phyloP scores from a whole-genome alignment of 495 filamentous ascomycete species.

The Staphylotrichum longicolle region DNA sequence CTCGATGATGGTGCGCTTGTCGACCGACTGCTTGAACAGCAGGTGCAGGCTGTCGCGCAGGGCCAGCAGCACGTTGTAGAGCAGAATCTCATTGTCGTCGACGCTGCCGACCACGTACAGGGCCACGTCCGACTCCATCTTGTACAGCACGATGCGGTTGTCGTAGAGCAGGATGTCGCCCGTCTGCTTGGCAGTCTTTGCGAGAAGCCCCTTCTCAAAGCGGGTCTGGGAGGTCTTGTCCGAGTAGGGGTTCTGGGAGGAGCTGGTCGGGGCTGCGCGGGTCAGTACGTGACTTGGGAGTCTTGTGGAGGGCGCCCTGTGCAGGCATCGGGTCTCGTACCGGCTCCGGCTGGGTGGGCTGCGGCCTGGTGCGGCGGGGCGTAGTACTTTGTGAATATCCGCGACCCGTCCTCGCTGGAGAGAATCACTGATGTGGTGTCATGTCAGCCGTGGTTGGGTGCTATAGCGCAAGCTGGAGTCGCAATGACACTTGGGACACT shows the following conservation, averaged over 20 bases:
- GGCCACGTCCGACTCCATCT: constrained; percentile 96
- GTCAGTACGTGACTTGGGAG: constrained; percentile 2
- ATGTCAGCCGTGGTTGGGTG: constrained; percentile 12
- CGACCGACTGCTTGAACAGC: constrained; percentile 89
- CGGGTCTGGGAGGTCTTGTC: constrained; percentile 87
- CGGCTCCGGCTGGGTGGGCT: constrained; percentile 39
- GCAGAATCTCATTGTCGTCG: constrained; percentile 94
- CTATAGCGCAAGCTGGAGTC: neutral
- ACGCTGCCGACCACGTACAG: constrained; percentile 82
- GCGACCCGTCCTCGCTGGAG: constrained; percentile 78
- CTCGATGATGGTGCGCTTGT: constrained; percentile 96
- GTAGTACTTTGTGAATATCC: constrained; percentile 97
- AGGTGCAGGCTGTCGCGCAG: constrained; percentile 86
- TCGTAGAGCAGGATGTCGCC: constrained; percentile 97
- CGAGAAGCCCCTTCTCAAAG: constrained; percentile 92
- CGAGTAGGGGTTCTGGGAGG: constrained; percentile 70
- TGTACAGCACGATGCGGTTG: constrained; percentile 91
- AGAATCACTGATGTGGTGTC: constrained; percentile 45
- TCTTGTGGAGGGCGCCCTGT: too few relatives aligned
- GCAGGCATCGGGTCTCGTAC: constrained; percentile 4
- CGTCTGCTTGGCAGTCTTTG: constrained; percentile 94
- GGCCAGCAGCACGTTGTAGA: constrained; percentile 89
- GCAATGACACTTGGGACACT: neutral
- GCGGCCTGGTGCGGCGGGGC: constrained; percentile 72
- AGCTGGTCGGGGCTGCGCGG: constrained; percentile 20